phyloP scores from a whole-genome alignment of 202 grass and related monocot species.

The Thinopyrum obtusiflorum region DNA sequence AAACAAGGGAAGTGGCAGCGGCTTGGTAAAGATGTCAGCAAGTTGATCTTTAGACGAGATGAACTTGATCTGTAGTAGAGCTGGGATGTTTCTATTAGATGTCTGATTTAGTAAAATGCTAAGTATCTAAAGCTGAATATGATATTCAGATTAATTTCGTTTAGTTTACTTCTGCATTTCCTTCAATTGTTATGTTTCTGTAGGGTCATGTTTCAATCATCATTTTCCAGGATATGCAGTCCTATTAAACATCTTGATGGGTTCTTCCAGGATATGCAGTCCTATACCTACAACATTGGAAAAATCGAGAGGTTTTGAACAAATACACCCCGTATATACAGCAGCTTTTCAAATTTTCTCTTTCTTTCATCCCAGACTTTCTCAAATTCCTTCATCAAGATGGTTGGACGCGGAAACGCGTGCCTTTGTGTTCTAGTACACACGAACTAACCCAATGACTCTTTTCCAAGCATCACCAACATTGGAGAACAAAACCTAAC shows the following conservation, averaged over 20 bases:
- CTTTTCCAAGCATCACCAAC: neutral
- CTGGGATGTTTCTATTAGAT: neutral
- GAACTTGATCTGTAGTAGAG: neutral
- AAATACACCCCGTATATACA: neutral
- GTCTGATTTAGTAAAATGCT: neutral
- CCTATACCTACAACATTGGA: neutral
- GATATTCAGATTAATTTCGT: neutral
- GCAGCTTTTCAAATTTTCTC: neutral
- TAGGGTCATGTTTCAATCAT: neutral
- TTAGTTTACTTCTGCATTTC: neutral
- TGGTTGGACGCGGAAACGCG: neutral
- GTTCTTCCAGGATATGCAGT: neutral
- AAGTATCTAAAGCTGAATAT: neutral
- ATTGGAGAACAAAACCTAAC: neutral
- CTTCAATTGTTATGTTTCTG: neutral
- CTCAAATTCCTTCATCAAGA: neutral
- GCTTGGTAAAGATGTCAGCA: no score
- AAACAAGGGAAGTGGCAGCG: no score
- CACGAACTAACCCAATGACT: neutral
- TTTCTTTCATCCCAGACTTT: neutral
- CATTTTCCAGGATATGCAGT: neutral
- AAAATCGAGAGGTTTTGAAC: neutral
- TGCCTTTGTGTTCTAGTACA: neutral
- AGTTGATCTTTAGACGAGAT: no score
- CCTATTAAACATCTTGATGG: neutral